Conservation (phyloP, 768 basidiomycete species). For the Leucocoprinus leucothites region DNA sequence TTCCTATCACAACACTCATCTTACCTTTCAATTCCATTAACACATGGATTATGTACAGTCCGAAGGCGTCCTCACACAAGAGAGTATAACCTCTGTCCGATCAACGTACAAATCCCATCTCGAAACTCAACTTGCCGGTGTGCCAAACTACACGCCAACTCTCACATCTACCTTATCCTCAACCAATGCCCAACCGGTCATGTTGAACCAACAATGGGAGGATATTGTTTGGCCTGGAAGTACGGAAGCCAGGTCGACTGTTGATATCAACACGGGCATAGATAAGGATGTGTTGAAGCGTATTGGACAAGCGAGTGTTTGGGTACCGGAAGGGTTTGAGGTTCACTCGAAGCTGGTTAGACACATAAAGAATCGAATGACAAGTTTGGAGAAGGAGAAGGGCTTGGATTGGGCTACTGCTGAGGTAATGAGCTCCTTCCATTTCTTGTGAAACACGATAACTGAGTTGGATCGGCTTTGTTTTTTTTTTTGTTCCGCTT, state of each 20-base stretch:
- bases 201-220: slow-evolving; percentile 69
- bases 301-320: slow-evolving; percentile 70
- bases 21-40: not conserved
- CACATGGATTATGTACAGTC: slow-evolving; percentile 31
- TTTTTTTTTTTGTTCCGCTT: not conserved
- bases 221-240: slow-evolving; percentile 63
- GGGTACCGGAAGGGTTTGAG: slow-evolving; percentile 58
- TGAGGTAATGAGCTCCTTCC: slow-evolving; percentile 50
- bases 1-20: not conserved
- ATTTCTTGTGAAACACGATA: too few species aligned
- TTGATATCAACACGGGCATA: slow-evolving; percentile 68
- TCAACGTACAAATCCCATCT: slow-evolving; percentile 58
- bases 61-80: slow-evolving; percentile 50
- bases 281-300: slow-evolving; percentile 43
- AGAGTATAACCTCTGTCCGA: slow-evolving; percentile 50
- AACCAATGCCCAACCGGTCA: slow-evolving; percentile 15
- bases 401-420: slow-evolving; percentile 89
- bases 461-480: not conserved
- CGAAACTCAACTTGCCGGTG: slow-evolving; percentile 53
- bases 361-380: slow-evolving; percentile 76
- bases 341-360: slow-evolving; percentile 76
- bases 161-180: slow-evolving; percentile 38
- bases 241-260: slow-evolving; percentile 37
- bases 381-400: slow-evolving; percentile 61
- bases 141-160: slow-evolving; percentile 24